phyloP scores from a whole-genome alignment of 2,329 filamentous ascomycete species.

The Pseudopithomyces chartarum region DNA sequence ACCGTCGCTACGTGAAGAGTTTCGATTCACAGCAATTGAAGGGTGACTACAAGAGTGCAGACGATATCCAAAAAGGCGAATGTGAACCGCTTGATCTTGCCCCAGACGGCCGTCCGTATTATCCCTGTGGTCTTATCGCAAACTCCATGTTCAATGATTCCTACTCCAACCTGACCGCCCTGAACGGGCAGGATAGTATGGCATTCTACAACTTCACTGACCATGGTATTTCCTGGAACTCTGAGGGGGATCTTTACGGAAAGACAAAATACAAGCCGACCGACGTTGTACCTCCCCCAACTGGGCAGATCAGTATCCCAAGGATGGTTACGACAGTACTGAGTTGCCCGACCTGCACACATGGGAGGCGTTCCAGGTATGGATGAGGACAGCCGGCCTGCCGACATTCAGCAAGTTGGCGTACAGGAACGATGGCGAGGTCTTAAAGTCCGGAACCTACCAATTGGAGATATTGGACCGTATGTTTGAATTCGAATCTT shows the following conservation, averaged over 20 bases:
- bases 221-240: slow-evolving; percentile 82
- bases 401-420: slow-evolving; percentile 95
- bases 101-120: slow-evolving; percentile 68
- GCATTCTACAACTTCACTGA: slow-evolving; percentile 74
- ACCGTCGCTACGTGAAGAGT: slow-evolving; percentile 92
- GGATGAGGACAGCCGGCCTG: slow-evolving; percentile 96
- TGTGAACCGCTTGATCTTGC: slow-evolving; percentile 71
- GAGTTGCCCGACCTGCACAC: slow-evolving; percentile 61
- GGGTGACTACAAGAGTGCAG: slow-evolving; percentile 66
- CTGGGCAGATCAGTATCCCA: slow-evolving; percentile 73
- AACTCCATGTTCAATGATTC: slow-evolving; percentile 98
- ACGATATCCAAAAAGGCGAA: slow-evolving; percentile 67
- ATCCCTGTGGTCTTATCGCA: slow-evolving; percentile 93
- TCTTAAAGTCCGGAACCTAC: slow-evolving; percentile 75
- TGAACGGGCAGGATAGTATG: slow-evolving; percentile 55
- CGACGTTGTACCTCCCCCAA: slow-evolving; percentile 81
- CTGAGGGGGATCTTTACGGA: slow-evolving; percentile 80
- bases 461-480: slow-evolving; percentile 76
- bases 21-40: slow-evolving; percentile 83
- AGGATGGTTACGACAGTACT: slow-evolving; percentile 67
- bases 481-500: slow-evolving; percentile 56
- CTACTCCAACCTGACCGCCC: slow-evolving; percentile 68
- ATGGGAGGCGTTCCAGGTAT: slow-evolving; percentile 90
- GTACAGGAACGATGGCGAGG: slow-evolving; percentile 73
- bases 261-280: slow-evolving; percentile 66